Evolutionary conservation across 2,329 filamentous ascomycete genomes (phyloP).

Genomic region (Trichoderma sp.): DNA sequence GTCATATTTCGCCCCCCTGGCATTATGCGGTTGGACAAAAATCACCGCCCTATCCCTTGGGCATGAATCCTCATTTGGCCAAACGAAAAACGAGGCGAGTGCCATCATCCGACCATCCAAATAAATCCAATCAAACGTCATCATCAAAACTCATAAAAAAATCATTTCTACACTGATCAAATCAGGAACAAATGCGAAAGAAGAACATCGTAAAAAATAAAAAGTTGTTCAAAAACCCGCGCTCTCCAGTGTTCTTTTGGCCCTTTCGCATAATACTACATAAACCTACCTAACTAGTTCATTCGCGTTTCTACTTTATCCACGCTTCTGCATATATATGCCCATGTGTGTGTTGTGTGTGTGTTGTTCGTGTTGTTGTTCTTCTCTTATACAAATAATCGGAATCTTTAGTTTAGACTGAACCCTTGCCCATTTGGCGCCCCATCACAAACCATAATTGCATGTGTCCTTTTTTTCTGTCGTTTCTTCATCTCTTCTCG

Average conservation of each 20-base stretch:
- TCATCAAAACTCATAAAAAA: not conserved
- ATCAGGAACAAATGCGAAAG: not conserved
- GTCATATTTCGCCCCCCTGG: not conserved
- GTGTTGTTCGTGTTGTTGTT: not conserved
- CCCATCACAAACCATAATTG: conserved; percentile 21
- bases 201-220: not conserved
- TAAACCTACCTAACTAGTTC: conserved; percentile 2
- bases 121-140: not conserved
- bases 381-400: conserved; percentile 21
- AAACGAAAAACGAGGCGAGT: not conserved
- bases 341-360: not conserved
- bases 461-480: conserved; percentile 4
- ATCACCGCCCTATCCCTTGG: not conserved
- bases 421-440: conserved; percentile 24
- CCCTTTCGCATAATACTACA: conserved; percentile 22
- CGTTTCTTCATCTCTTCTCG: conserved; percentile 27
- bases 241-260: not conserved
- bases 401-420: conserved; percentile 6
- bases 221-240: not conserved
- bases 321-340: conserved; percentile 2
- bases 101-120: not conserved
- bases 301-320: conserved; percentile 5
- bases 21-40: not conserved
- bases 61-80: not conserved
- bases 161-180: not conserved